Evolutionary conservation across 352 stramenopile genomes (phyloP).

Genomic region (Globisporangium viniferum): DNA sequence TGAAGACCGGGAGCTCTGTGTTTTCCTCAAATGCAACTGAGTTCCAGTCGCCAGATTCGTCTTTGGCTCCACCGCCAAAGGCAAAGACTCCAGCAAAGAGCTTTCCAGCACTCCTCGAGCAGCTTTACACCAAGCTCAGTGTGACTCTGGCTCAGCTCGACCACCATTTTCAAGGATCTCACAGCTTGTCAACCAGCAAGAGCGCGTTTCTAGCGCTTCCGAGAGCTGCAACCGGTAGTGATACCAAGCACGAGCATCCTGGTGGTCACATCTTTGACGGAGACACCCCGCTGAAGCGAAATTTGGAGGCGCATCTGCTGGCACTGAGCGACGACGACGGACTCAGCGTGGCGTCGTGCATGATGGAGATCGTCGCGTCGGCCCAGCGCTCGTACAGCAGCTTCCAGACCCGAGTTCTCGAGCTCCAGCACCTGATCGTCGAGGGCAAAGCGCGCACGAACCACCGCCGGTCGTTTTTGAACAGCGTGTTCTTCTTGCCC

Average conservation of each 20-base stretch:
- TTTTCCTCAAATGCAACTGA: constrained; percentile 1
- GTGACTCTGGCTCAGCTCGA: not conserved
- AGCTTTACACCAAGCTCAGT: constrained; percentile 1
- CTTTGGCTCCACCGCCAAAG: not conserved
- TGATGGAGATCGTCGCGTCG: constrained; percentile 51
- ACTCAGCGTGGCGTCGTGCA: constrained; percentile 58
- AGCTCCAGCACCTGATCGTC: constrained; percentile 32
- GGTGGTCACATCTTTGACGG: not conserved
- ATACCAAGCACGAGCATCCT: not conserved
- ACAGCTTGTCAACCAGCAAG: not conserved
- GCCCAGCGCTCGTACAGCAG: constrained; percentile 35
- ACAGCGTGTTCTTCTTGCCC: constrained; percentile 42
- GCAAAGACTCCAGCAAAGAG: not conserved
- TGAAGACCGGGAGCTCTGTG: not conserved
- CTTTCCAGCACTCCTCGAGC: constrained; percentile 9
- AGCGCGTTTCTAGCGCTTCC: constrained; percentile 7
- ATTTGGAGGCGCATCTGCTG: constrained; percentile 21
- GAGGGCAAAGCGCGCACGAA: constrained; percentile 49
- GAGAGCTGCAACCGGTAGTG: not conserved
- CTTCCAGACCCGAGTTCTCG: constrained; percentile 29
- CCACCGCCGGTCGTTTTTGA: constrained; percentile 57
- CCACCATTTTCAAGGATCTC: not conserved
- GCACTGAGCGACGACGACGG: constrained; percentile 51
- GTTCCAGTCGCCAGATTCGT: not conserved
- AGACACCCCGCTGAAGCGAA: not conserved